A percentile compares a stretch with the other conserved stretches of the same genome.
Conservation (phyloP, 2,329 filamentous ascomycete genomes). For the Aspergillus neotritici region DNA sequence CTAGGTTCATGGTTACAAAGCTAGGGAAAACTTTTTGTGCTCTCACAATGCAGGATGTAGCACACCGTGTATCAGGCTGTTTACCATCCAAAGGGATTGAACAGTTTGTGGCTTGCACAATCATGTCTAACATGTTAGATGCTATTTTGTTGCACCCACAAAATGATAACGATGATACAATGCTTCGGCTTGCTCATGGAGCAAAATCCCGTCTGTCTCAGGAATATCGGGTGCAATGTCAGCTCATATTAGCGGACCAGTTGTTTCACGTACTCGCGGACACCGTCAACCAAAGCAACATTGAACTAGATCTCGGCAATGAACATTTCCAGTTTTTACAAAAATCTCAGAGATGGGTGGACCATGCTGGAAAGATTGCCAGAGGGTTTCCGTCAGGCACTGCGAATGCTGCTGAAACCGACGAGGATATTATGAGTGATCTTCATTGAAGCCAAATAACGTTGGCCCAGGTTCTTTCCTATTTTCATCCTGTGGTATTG, state of each 20-base stretch:
- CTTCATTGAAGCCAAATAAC: constrained; percentile 13
- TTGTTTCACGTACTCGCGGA: constrained; percentile 48
- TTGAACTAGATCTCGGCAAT: constrained; percentile 51
- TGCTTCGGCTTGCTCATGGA: constrained; percentile 49
- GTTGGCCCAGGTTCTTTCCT: no score
- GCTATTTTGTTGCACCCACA: constrained; percentile 46
- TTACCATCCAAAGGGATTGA: constrained; percentile 26
- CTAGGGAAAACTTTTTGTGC: constrained; percentile 68
- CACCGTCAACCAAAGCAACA: constrained; percentile 51
- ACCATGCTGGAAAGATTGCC: constrained; percentile 15
- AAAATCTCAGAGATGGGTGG: constrained; percentile 40
- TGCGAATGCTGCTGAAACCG: constrained; percentile 23
- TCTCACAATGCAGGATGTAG: constrained; percentile 49
- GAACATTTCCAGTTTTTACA: constrained; percentile 54
- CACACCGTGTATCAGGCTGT: constrained; percentile 28
- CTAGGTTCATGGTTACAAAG: constrained; percentile 67
- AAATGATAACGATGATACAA: constrained; percentile 35
- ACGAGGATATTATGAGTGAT: constrained; percentile 40
- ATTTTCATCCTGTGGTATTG: no score
- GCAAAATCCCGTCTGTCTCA: constrained; percentile 28
- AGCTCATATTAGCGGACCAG: constrained; percentile 46
- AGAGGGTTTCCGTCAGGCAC: constrained; percentile 4
- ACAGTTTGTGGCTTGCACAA: constrained; percentile 40
- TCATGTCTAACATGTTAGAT: constrained; percentile 46
- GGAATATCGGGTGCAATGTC: constrained; percentile 34